Percentiles rank a stretch among this genome's conserved stretches.
Conservation (phyloP, 352 stramenopile species). For the Achlya hypogyna region DNA sequence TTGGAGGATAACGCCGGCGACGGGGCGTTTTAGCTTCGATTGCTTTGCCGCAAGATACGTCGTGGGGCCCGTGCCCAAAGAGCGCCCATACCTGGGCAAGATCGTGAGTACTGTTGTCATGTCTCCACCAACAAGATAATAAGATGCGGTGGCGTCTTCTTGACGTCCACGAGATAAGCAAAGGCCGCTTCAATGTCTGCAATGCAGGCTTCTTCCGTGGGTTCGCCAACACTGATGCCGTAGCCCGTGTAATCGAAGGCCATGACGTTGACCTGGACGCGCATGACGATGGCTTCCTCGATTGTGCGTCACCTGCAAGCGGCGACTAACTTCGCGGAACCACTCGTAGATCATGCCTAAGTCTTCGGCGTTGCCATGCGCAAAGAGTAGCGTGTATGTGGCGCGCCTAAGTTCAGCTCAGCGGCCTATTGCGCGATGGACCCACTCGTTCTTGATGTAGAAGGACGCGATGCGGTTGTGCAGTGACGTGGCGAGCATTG, state of each 20-base stretch:
- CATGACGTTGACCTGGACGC: conserved; percentile 81
- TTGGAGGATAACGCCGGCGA: conserved; percentile 94
- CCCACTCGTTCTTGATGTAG: conserved; percentile 87
- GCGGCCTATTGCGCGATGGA: conserved; percentile 6
- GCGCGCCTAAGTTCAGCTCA: conserved; percentile 52
- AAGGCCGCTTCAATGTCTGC: conserved; percentile 94
- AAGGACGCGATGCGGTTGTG: conserved; percentile 91
- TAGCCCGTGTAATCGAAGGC: conserved; percentile 97
- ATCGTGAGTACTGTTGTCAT: neutral
- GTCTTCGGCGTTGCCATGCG: conserved; percentile 96
- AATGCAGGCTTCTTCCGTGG: conserved; percentile 92
- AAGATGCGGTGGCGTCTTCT: conserved; percentile 83
- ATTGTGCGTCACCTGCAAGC: conserved; percentile 42
- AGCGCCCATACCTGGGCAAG: conserved; percentile 70
- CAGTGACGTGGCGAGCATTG: conserved; percentile 87
- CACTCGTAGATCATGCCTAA: conserved; percentile 97
- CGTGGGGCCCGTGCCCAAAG: conserved; percentile 90
- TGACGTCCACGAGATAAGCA: conserved; percentile 89
- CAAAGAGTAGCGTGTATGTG: conserved; percentile 94
- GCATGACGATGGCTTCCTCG: neutral
- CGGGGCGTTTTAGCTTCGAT: conserved; percentile 74
- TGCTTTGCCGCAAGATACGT: conserved; percentile 94
- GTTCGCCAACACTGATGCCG: conserved; percentile 89
- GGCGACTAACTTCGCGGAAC: conserved; percentile 89
- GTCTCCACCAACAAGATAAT: conserved; percentile 88